These are phyloP conservation scores for Auriscalpium vulgare DNA, from an alignment of 768 basidiomycete species.

Conservation along the genomic window DNA sequence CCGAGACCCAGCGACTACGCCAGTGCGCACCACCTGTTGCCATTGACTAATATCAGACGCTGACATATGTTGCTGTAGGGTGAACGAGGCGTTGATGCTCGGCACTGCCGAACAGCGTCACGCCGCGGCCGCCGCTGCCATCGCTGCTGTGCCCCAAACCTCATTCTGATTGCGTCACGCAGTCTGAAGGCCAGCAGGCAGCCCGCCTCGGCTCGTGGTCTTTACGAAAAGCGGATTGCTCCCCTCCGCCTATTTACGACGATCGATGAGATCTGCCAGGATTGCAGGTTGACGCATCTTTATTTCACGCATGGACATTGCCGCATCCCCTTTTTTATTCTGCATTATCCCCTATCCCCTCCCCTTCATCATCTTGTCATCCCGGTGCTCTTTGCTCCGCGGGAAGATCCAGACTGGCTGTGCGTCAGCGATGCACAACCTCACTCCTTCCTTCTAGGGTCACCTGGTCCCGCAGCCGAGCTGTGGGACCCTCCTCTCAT, in stretches of 20 bases:
- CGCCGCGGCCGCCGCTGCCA: constrained; percentile 48
- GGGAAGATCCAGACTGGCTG: constrained; percentile 10
- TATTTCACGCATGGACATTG: constrained; percentile 14
- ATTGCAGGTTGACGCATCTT: constrained; percentile 12
- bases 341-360: constrained; percentile 7
- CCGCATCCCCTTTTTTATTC: constrained; percentile 6
- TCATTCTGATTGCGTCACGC: constrained; percentile 36
- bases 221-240: constrained; percentile 15
- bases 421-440: constrained; percentile 16
- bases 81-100: constrained; percentile 88
- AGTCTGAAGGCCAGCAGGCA: neutral
- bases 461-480: constrained; percentile 11
- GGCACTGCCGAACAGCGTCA: constrained; percentile 70
- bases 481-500: constrained; percentile 3
- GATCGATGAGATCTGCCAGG: constrained; percentile 18
- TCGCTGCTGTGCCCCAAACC: constrained; percentile 41
- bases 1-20: constrained; percentile 74
- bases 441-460: constrained; percentile 9
- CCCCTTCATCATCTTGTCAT: constrained; percentile 3
- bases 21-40: constrained; percentile 27
- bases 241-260: constrained; percentile 13
- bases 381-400: constrained; percentile 7
- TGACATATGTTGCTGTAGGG: constrained; percentile 27
- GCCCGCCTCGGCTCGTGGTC: constrained; percentile 7
- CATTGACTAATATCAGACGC: neutral